A percentile compares a stretch with the other conserved stretches of the same genome.
Conservation (phyloP, 2,329 filamentous ascomycete genomes). For the Metarhizium robertsii region DNA sequence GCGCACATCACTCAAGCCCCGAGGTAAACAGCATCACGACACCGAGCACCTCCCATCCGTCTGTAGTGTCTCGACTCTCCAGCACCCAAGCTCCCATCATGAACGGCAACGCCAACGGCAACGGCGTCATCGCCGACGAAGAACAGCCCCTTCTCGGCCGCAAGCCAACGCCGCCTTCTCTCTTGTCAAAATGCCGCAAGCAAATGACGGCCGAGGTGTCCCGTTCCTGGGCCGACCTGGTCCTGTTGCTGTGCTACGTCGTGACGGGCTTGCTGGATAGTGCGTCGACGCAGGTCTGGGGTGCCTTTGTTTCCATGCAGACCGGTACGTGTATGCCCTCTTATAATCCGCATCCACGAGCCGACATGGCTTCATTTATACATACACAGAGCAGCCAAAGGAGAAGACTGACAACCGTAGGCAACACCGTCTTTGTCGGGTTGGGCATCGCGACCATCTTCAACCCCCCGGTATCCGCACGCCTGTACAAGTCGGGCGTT, state of each 20-base stretch:
- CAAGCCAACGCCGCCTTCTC: slow-evolving; percentile 11
- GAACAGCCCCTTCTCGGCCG: slow-evolving; percentile 21
- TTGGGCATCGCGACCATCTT: slow-evolving; percentile 56
- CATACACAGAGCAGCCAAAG: too few relatives aligned
- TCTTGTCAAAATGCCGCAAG: slow-evolving; percentile 19
- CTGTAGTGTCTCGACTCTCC: too few relatives aligned
- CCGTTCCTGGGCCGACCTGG: slow-evolving; percentile 55
- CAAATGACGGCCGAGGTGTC: slow-evolving; percentile 38
- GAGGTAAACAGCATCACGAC: too few relatives aligned
- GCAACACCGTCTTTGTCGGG: slow-evolving; percentile 72
- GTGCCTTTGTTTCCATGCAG: slow-evolving; percentile 77
- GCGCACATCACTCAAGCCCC: too few relatives aligned
- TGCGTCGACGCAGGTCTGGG: slow-evolving; percentile 67
- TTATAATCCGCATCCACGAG: too few relatives aligned
- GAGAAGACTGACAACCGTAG: slow-evolving; percentile 19
- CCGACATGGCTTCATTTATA: not conserved
- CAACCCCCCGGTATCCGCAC: slow-evolving; percentile 16
- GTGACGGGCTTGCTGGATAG: slow-evolving; percentile 73
- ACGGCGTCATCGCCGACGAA: slow-evolving; percentile 15
- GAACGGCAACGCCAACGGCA: slow-evolving; percentile 5
- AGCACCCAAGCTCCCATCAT: not conserved
- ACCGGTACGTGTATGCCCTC: slow-evolving; percentile 43
- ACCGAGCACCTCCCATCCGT: not conserved
- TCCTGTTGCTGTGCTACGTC: slow-evolving; percentile 63
- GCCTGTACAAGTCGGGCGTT: slow-evolving; percentile 50